Percentiles rank a stretch among this genome's conserved stretches.
These are phyloP conservation scores for Fusarium protoensiforme DNA, from an alignment of 2,329 filamentous ascomycete species.

Conservation along the genomic window DNA sequence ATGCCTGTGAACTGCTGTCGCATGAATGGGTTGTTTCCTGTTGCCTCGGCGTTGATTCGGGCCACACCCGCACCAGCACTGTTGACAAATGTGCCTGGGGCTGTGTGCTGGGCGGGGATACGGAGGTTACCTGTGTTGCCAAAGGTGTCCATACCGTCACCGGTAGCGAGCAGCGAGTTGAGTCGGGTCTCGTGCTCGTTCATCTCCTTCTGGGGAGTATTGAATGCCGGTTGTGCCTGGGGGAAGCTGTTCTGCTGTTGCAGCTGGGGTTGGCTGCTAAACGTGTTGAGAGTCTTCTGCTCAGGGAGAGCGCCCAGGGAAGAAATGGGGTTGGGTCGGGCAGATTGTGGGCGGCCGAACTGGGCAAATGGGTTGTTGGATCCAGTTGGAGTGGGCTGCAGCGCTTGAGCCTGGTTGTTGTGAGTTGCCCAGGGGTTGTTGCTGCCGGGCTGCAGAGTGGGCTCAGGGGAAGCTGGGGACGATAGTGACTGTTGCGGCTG, in stretches of 20 bases:
- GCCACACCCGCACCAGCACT: constrained; percentile 86
- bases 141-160: constrained; percentile 96
- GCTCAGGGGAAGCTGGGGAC: constrained; percentile 63
- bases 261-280: constrained; percentile 58
- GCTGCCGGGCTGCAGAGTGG: constrained; percentile 78
- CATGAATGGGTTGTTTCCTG: constrained; percentile 90
- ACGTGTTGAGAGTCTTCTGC: constrained; percentile 77
- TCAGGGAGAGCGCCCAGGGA: constrained; percentile 82
- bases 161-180: constrained; percentile 85
- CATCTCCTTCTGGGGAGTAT: constrained; percentile 62
- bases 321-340: constrained; percentile 67
- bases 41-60: constrained; percentile 75
- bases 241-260: constrained; percentile 52
- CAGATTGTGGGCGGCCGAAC: constrained; percentile 69
- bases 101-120: constrained; percentile 95
- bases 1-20: constrained; percentile 85
- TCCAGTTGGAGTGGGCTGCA: constrained; percentile 88
- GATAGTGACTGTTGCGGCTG: constrained; percentile 53
- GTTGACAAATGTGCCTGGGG: constrained; percentile 96
- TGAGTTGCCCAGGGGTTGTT: constrained; percentile 93
- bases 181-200: constrained; percentile 78
- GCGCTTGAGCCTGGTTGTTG: constrained; percentile 66
- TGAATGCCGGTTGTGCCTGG: constrained; percentile 46
- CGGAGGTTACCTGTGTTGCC: constrained; percentile 96
- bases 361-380: constrained; percentile 98